Base-by-base conservation (phyloP, 2,329 filamentous ascomycete species). In the Colletotrichum godetiae region DNA sequence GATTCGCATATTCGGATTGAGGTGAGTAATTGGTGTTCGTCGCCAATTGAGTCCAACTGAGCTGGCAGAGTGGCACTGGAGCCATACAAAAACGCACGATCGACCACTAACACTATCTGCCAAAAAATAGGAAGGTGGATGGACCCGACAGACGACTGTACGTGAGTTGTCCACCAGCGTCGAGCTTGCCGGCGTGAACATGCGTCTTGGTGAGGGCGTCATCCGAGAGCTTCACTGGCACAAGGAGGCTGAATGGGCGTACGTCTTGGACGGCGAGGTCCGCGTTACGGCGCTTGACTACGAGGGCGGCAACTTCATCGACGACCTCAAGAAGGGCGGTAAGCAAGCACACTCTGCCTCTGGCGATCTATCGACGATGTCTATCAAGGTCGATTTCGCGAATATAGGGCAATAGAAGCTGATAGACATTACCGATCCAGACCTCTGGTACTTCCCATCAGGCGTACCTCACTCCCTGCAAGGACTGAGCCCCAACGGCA, bases 151-250 rank as follows among this genome's bases (percentile, higher is more conserved):
- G 81, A 94, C 92, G 0, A 94, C 92, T 4, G 83, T 91, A 19
- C 87, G 90, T 37, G 91, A 93, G 81, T 85, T 94, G 3, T 87
- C 88, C 37, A 88, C 88, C 8, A 92, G 90, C 76, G 86, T 90
- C n/a, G 92, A 94, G 79, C 87, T 95, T 57, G 93, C 93, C 2
- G 91, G 91, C 53, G 93, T 95, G 67, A 94, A 95, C 80, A 95
- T 95, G 93, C 89, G 93, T 12, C 89, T 95, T 3, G 92, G 92
- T 52, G 84, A 90, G 75, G 92, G 92, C 46, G 93, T 92, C 37
- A 94, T 94, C 76, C 91, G 93, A 33, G 93, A 95, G 80, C 86
- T 95, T 10, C 93, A 95, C 79, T 95, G 93, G 93, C 93, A 95
- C 85, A 94, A 93, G 77, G 92, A 94, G 80, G 92, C 92, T 49